Evolutionary conservation across 2,329 filamentous ascomycete species (phyloP).

Genomic region (Alternaria gaisen): DNA sequence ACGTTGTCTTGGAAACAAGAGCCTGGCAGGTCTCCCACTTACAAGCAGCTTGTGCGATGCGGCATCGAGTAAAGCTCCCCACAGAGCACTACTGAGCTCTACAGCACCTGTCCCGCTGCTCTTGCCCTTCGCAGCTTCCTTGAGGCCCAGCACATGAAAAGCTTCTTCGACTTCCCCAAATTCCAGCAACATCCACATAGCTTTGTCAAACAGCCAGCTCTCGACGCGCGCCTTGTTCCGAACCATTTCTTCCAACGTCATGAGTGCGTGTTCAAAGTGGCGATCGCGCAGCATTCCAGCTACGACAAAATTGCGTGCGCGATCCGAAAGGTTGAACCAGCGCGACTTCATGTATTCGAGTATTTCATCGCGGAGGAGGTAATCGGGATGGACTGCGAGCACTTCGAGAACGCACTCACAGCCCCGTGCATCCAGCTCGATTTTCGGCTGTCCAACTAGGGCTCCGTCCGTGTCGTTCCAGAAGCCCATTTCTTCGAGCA

Average conservation of each 20-base stretch:
- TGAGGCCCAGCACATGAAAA: slow-evolving; percentile 67
- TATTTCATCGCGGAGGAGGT: slow-evolving; percentile 75
- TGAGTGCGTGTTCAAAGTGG: slow-evolving; percentile 81
- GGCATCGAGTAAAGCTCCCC: slow-evolving; percentile 77
- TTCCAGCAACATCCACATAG: slow-evolving; percentile 76
- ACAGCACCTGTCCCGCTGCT: slow-evolving; percentile 30
- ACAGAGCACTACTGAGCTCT: slow-evolving; percentile 64
- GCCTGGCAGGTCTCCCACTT: slow-evolving; percentile 17
- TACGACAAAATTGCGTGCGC: slow-evolving; percentile 72
- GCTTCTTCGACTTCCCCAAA: slow-evolving; percentile 80
- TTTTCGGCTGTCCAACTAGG: slow-evolving; percentile 54
- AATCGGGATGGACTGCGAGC: slow-evolving; percentile 85
- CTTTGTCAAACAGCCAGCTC: slow-evolving; percentile 80
- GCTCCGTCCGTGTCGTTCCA: slow-evolving; percentile 17
- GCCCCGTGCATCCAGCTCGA: slow-evolving; percentile 71
- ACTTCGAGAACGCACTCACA: slow-evolving; percentile 78
- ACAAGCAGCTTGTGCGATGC: slow-evolving; percentile 71
- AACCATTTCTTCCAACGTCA: slow-evolving; percentile 73
- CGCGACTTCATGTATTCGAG: slow-evolving; percentile 76
- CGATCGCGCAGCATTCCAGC: slow-evolving; percentile 81
- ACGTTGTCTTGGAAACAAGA: background rate
- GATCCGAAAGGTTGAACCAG: slow-evolving; percentile 72
- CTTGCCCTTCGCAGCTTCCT: slow-evolving; percentile 37
- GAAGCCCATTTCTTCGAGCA: slow-evolving; percentile 76
- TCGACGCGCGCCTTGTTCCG: slow-evolving; percentile 65